A percentile compares a stretch with the other conserved stretches of the same genome.
Evolutionary conservation across 208 protist species (phyloP).

Genomic region (Trypanosoma melophagium): DNA sequence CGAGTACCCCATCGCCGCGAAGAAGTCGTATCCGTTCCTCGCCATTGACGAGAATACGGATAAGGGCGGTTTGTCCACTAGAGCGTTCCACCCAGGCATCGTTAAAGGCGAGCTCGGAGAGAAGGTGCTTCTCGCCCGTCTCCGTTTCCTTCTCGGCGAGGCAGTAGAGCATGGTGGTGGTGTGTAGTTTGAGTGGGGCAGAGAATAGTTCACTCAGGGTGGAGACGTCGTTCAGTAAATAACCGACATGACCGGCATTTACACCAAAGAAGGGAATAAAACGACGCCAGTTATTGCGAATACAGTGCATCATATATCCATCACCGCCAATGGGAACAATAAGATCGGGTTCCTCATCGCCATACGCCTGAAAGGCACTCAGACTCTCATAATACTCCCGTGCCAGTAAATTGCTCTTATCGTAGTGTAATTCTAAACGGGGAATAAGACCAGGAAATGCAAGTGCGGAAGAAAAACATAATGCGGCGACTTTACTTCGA

Average conservation of each 20-base stretch:
- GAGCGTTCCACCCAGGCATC: conserved; percentile 91
- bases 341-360: conserved; percentile 79
- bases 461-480: conserved; percentile 38
- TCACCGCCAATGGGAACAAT: conserved; percentile 91
- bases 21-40: conserved; percentile 81
- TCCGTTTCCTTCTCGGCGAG: conserved; percentile 73
- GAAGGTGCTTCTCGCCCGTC: conserved; percentile 61
- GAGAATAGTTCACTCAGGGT: conserved; percentile 84
- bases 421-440: conserved; percentile 83
- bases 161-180: conserved; percentile 87
- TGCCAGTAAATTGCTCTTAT: conserved; percentile 80
- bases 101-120: conserved; percentile 89
- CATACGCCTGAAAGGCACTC: conserved; percentile 58
- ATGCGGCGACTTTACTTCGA: conserved; percentile 8
- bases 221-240: conserved; percentile 82
- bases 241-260: conserved; percentile 88
- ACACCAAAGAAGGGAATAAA: conserved; percentile 92
- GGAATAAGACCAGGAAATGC: conserved; percentile 77
- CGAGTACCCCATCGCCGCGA: conserved; percentile 85
- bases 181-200: conserved; percentile 84
- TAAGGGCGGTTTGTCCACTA: conserved; percentile 87
- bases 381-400: conserved; percentile 84
- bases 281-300: conserved; percentile 86
- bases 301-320: conserved; percentile 93
- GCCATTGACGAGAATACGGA: conserved; percentile 87